phyloP scores from a whole-genome alignment of 495 filamentous ascomycete genomes.

The Cercophora sp. region DNA sequence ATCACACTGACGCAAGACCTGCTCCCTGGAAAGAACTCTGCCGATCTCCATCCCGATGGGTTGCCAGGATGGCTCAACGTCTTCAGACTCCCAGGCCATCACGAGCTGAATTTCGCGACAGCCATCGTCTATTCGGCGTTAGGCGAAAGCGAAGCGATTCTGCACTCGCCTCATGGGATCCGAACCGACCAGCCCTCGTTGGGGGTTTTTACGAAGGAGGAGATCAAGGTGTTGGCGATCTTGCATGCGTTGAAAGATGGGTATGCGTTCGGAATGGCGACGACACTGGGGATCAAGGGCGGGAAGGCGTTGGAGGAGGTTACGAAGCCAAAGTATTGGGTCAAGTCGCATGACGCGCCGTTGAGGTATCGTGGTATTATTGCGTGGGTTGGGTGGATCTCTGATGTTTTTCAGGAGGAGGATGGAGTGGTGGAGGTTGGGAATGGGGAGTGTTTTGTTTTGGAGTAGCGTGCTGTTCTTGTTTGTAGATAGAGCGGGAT shows the following conservation, averaged over 20 bases:
- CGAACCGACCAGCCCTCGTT: background rate
- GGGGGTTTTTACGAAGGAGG: background rate
- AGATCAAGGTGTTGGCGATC: background rate
- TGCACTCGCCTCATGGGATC: constrained; percentile 1
- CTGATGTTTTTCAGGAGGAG: too few relatives aligned
- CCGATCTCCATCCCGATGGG: background rate
- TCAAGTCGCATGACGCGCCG: background rate
- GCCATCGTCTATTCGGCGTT: background rate
- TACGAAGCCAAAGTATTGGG: background rate
- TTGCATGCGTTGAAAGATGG: background rate
- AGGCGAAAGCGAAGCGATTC: background rate
- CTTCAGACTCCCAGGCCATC: background rate
- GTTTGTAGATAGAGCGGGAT: too few relatives aligned
- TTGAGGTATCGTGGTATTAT: background rate
- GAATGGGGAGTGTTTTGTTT: too few relatives aligned
- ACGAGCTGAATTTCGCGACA: constrained; percentile 2
- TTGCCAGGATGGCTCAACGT: background rate
- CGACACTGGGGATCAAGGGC: background rate
- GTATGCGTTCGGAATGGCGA: background rate
- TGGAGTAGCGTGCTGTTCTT: too few relatives aligned
- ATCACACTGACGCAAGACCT: constrained; percentile 2
- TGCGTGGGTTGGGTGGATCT: too few relatives aligned
- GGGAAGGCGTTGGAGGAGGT: background rate
- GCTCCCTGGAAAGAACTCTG: background rate
- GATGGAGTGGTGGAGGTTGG: too few relatives aligned